Conservation (phyloP, 805 yeast species). For the Pichia thaimueangensis region DNA sequence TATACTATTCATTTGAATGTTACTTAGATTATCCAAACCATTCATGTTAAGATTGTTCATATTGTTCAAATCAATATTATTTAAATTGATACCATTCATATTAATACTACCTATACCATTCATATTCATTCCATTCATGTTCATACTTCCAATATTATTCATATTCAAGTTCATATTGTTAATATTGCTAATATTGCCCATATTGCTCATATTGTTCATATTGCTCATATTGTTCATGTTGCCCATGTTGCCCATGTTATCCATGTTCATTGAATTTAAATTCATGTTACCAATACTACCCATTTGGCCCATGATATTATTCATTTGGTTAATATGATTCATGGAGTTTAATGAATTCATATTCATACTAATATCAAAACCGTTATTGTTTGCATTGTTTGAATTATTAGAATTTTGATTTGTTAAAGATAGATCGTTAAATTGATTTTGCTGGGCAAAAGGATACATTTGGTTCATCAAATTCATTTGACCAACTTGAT, state of each 20-base stretch:
- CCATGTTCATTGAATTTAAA: neutral
- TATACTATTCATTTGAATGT: neutral
- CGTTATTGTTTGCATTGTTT: too few relatives aligned
- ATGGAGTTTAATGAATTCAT: neutral
- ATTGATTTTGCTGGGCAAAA: too few relatives aligned
- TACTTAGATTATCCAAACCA: neutral
- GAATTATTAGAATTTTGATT: too few relatives aligned
- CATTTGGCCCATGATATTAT: slow-evolving; percentile 2
- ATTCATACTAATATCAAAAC: neutral
- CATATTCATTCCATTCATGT: neutral
- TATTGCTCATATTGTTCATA: slow-evolving; percentile 1
- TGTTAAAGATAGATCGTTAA: too few relatives aligned
- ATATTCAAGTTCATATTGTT: slow-evolving; percentile 6
- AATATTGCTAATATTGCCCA: slow-evolving; percentile 6
- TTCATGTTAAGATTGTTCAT: neutral
- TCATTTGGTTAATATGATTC: neutral
- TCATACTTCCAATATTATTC: slow-evolving; percentile 1
- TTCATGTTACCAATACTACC: slow-evolving; percentile 2
- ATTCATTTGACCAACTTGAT: slow-evolving; percentile 7
- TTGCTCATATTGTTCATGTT: slow-evolving; percentile 2
- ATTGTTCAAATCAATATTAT: neutral
- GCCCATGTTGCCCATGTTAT: neutral
- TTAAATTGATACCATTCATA: slow-evolving; percentile 1
- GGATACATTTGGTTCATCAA: neutral
- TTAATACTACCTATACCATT: neutral